Conservation (phyloP, 2,329 filamentous ascomycete genomes). For the Penicillium frequentans region DNA sequence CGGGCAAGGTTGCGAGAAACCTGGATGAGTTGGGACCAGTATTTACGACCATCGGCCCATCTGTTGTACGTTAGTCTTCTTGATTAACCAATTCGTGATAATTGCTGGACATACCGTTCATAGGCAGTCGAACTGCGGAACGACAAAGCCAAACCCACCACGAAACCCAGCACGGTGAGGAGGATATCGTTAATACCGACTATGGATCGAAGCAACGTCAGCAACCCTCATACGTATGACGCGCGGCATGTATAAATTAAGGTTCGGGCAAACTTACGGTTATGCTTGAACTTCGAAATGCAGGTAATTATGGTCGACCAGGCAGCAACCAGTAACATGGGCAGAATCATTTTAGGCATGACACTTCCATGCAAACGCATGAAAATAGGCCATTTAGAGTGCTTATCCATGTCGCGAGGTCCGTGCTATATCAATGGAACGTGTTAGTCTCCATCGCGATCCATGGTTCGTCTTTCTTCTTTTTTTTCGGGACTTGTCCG, state of each 20-base stretch:
- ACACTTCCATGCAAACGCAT: constrained; percentile 75
- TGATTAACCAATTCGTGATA: not conserved
- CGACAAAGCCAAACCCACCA: constrained; percentile 73
- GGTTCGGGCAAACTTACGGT: constrained; percentile 28
- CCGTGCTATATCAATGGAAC: constrained; percentile 24
- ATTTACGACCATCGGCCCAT: constrained; percentile 64
- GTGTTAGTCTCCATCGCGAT: not conserved
- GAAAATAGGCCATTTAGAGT: constrained; percentile 78
- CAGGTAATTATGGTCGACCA: constrained; percentile 68
- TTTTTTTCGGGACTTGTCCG: not conserved
- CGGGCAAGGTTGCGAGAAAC: constrained; percentile 62
- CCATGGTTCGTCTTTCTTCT: not conserved
- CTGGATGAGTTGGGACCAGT: constrained; percentile 60
- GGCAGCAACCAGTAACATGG: constrained; percentile 59
- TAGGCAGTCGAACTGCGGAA: constrained; percentile 78
- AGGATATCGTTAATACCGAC: constrained; percentile 66
- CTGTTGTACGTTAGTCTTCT: constrained; percentile 12
- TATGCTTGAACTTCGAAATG: constrained; percentile 50
- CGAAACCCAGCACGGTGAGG: constrained; percentile 76
- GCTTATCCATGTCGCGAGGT: constrained; percentile 68
- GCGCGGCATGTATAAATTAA: not conserved
- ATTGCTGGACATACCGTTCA: constrained; percentile 52
- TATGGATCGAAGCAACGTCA: constrained; percentile 7
- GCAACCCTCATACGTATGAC: not conserved
- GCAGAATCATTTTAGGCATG: constrained; percentile 71